Base-by-base conservation (phyloP, 495 filamentous ascomycete genomes). In the Bathelium albidoporum region DNA sequence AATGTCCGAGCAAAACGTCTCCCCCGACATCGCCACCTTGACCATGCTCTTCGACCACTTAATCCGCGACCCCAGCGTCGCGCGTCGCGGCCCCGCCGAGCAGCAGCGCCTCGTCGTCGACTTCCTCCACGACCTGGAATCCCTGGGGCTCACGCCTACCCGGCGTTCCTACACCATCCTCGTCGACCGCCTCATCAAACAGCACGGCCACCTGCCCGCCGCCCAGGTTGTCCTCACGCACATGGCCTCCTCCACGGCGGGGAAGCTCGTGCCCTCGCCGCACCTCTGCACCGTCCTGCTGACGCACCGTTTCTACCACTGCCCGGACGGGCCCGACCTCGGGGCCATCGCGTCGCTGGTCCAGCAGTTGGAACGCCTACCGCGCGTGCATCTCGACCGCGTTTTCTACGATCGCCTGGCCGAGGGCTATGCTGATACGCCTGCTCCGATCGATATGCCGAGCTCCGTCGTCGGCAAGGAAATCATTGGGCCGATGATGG, bases 231-330 rank as follows among this genome's bases (percentile, higher is more conserved):
- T 91, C 2, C 76, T 91, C 14, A 73, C 74, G 0, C 81, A 86
- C 68, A 87, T 93, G 76, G 73, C 73, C 65, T 45, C 59, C 2
- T 69, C 75, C 52, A 73, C 74, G 65, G 49, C 61, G 3, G 70
- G 76, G 52, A 77, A 77, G 10, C 64, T 88, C 32, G 72, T 79
- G 66, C 78, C 85, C 0, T 79, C 79, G 2, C 67, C 80, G 4
- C 80, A 87, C 61, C 80, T 90, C 68, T 88, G 87, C 77, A 89
- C 88, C 29, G 85, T 85, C 68, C 77, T 92, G 9, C 69, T 86
- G n/a, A 79, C 82, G n/a, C 74, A 87, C 73, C 85, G 85, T 73
- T 90, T 90, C 70, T 43, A 72, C 2, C 77, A 64, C 70, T 43
- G 72, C 2, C 77, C 64, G 55, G 16, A 70, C n/a, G 80, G 82